Evolutionary conservation across 2,329 filamentous ascomycete species (phyloP).

Genomic region (Botrytis squamosa): DNA sequence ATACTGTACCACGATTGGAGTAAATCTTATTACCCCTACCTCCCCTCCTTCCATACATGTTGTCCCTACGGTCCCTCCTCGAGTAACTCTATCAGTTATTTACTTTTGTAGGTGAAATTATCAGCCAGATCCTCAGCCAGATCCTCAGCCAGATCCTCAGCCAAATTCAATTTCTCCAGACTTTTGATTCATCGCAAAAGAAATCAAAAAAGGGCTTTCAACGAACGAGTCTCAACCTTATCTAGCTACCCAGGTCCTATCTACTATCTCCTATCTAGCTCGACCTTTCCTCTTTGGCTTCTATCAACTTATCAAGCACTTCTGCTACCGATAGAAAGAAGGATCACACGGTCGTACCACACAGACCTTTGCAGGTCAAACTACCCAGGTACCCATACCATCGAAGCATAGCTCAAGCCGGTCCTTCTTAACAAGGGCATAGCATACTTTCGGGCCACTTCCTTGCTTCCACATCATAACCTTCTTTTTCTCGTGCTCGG

Average conservation of each 20-base stretch:
- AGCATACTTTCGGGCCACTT: slow-evolving; percentile 15
- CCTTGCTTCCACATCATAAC: slow-evolving; percentile 22
- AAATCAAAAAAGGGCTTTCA: neutral
- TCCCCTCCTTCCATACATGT: neutral
- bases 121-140: neutral
- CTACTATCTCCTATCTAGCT: neutral
- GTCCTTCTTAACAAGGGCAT: neutral
- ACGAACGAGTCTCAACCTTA: neutral
- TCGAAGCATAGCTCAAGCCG: neutral
- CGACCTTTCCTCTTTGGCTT: neutral
- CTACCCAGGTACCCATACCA: neutral
- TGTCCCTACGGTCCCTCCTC: neutral
- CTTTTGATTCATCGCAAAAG: neutral
- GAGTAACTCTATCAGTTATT: neutral
- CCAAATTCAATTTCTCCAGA: neutral
- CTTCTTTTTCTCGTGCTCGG: slow-evolving; percentile 22
- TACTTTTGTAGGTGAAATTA: neutral
- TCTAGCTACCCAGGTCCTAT: neutral
- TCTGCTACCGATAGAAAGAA: neutral
- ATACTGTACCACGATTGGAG: neutral
- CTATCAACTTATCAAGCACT: neutral
- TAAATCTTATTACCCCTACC: neutral
- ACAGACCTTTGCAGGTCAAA: neutral
- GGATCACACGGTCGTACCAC: slow-evolving; percentile 4
- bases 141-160: too few relatives aligned